A percentile compares a stretch with the other conserved stretches of the same genome.
These are phyloP conservation scores for Alternaria solani DNA, from an alignment of 2,329 filamentous ascomycete genomes.

Conservation along the genomic window DNA sequence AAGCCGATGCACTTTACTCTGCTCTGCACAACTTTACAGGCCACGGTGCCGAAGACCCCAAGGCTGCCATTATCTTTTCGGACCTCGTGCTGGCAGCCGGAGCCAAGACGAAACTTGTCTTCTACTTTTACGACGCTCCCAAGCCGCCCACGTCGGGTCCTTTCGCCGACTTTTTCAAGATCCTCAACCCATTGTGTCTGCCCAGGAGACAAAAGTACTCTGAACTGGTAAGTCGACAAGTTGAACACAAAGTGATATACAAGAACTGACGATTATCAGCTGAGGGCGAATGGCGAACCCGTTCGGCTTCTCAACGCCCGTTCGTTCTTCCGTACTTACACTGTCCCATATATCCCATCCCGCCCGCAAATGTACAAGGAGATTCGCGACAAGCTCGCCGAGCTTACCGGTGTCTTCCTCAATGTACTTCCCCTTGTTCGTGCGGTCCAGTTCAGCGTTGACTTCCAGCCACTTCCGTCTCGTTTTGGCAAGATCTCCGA, in stretches of 20 bases:
- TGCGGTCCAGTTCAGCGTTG: constrained; percentile 30
- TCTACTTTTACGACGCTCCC: constrained; percentile 35
- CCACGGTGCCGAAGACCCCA: constrained; percentile 33
- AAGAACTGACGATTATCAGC: constrained; percentile 13
- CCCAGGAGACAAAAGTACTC: constrained; percentile 44
- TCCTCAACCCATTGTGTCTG: constrained; percentile 29
- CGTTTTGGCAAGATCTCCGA: constrained; percentile 27
- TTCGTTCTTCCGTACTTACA: constrained; percentile 37
- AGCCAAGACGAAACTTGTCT: constrained; percentile 21
- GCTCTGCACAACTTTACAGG: constrained; percentile 47
- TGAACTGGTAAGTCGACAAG: constrained; percentile 32
- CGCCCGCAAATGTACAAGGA: constrained; percentile 46
- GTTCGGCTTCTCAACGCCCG: constrained; percentile 21
- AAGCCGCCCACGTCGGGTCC: constrained; percentile 40
- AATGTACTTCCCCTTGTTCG: constrained; percentile 15
- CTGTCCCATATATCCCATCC: constrained; percentile 34
- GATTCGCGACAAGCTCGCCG: constrained; percentile 42
- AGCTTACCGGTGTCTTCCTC: constrained; percentile 37
- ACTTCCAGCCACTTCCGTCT: constrained; percentile 36
- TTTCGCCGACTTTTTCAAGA: constrained; percentile 47
- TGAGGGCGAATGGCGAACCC: constrained; percentile 25
- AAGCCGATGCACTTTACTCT: constrained; percentile 42
- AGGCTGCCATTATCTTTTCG: constrained; percentile 35
- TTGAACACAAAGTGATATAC: not conserved
- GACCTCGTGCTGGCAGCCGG: constrained; percentile 20